A percentile compares a stretch with the other conserved stretches of the same genome.
Evolutionary conservation across 768 basidiomycete genomes (phyloP).

Genomic region (Lentinula edodes): DNA sequence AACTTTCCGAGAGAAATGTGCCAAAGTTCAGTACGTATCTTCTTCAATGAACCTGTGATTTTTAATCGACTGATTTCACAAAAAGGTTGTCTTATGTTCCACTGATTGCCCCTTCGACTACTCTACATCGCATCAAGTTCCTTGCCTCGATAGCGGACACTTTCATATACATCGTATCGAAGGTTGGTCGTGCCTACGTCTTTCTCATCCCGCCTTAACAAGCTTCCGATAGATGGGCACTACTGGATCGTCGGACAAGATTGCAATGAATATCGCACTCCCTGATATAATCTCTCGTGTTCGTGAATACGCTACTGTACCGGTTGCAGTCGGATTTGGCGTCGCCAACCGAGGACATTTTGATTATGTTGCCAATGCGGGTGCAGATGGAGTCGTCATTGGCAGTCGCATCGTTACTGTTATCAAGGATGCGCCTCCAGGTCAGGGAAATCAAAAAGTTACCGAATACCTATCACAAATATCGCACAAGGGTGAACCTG

Average conservation of each 20-base stretch:
- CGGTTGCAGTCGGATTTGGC: constrained; percentile 95
- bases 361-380: constrained; percentile 74
- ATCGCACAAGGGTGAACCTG: constrained; percentile 36
- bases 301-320: constrained; percentile 68
- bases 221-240: constrained; percentile 78
- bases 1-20: constrained; percentile 84
- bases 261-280: constrained; percentile 67
- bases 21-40: constrained; percentile 61
- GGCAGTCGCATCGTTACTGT: constrained; percentile 81
- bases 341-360: constrained; percentile 89
- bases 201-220: constrained; percentile 7
- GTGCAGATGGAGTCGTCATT: constrained; percentile 94
- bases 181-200: constrained; percentile 39
- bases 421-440: constrained; percentile 60
- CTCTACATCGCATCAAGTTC: constrained; percentile 82
- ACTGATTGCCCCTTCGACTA: constrained; percentile 91
- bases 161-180: constrained; percentile 98
- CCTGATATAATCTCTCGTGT: constrained; percentile 84
- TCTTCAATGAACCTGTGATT: neutral
- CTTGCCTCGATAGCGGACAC: constrained; percentile 90
- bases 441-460: constrained; percentile 46
- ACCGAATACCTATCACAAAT: constrained; percentile 74
- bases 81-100: constrained; percentile 90
- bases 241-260: constrained; percentile 82
- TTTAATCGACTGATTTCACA: neutral